phyloP scores from a whole-genome alignment of 2,329 filamentous ascomycete species.

The Conoideocrella luteorostrata region DNA sequence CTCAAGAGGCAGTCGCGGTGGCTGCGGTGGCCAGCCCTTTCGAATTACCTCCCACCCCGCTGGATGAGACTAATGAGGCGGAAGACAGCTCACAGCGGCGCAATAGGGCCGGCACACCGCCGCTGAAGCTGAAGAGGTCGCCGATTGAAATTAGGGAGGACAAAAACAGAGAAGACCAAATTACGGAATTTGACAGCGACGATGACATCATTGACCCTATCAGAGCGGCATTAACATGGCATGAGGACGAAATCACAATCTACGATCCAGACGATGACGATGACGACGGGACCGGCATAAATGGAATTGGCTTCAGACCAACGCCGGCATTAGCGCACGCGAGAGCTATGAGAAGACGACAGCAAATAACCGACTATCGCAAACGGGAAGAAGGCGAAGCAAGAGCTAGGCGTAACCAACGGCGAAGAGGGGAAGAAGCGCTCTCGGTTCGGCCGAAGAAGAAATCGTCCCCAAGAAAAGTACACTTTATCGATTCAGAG shows the following conservation, averaged over 20 bases:
- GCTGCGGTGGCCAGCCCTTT: not conserved
- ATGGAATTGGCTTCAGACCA: constrained; percentile 61
- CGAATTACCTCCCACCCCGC: not conserved
- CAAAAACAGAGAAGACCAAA: not conserved
- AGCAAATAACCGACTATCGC: constrained; percentile 57
- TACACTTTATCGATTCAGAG: constrained; percentile 36
- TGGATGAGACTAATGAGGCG: not conserved
- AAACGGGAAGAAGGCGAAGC: constrained; percentile 56
- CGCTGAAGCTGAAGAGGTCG: constrained; percentile 23
- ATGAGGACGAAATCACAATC: constrained; percentile 61
- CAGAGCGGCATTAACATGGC: constrained; percentile 58
- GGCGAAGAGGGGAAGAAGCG: constrained; percentile 33
- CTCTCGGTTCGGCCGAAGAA: constrained; percentile 19
- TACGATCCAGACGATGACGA: constrained; percentile 59
- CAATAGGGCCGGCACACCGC: constrained; percentile 33
- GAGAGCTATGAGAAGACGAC: constrained; percentile 48
- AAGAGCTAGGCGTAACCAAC: constrained; percentile 47
- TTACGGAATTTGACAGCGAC: constrained; percentile 19
- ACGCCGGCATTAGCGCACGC: constrained; percentile 55
- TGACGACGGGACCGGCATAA: constrained; percentile 61
- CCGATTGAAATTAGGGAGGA: constrained; percentile 12
- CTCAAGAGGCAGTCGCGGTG: not conserved
- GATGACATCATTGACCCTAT: constrained; percentile 44
- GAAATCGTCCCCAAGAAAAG: constrained; percentile 26
- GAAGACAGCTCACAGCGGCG: constrained; percentile 27